Evolutionary conservation across 2,329 filamentous ascomycete genomes (phyloP), one percentile per base, ranked within the genome.

Genomic region (Chalara sp.): DNA sequence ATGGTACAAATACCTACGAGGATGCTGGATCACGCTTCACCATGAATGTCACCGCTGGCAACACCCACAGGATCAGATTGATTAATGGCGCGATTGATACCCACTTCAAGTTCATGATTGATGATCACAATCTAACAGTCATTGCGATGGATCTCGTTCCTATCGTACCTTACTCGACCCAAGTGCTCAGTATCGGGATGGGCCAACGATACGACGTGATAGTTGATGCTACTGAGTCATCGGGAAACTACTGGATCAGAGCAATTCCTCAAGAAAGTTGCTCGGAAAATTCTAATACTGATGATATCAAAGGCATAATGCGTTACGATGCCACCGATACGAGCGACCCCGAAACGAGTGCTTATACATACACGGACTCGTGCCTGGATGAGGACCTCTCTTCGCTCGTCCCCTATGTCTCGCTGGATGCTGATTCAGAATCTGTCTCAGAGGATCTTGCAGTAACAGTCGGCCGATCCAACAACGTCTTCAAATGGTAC

Each of bases 141-240:
- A 72, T 88, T 46, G 83, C 83, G 66, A 88, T 86, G 61, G 73
- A 84, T 44, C 62, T 72, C 10, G 77, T 83, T 0, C 56, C 56
- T 6, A 56, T 58, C 32, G 47, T 48, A 2, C 50, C 54, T 5
- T 58, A 56, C n/a, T 31, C 32, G 10, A 56, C 54, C 6, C 3
- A 82, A 79, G 0, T 67, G 64, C 5, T 81, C 73, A 79, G 73
- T 5, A 69, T 86, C 21, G 81, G 74, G 30, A 73, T 84, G 31
- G 67, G 43, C 41, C 79, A 83, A 59, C 65, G 69, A 48, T 69
- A 63, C 58, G 53, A 61, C 46, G 41, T 62, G 65, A 55, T 76
- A 5, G 72, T 80, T 50, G 72, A 68, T 21, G 76, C 75, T 8
- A 62, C 75, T 50, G 62, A 64, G 10, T 71, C 68, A 6, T 65